Evolutionary conservation across 768 basidiomycete species (phyloP), one percentile per base, ranked within the genome.

Genomic region (Lentinus tigrinus): DNA sequence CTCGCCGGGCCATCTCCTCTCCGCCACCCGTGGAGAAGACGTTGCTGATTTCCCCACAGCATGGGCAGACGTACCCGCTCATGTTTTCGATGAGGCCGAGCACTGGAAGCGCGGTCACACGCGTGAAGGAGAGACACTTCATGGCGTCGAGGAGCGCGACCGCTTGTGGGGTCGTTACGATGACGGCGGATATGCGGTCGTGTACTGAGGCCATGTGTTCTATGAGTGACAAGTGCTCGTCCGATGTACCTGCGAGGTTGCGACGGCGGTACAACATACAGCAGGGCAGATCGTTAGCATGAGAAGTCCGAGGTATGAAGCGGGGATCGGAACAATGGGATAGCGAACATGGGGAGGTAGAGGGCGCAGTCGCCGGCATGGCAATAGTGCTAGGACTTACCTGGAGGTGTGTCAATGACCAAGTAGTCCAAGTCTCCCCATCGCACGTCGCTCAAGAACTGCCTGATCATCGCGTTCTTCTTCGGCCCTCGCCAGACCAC

Each of bases 401-500:
- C 97, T 68, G 97, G 97, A 3, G 96, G 97, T 3, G 97, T 99
- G 71, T 97, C 95, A 81, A 97, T 87, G 53, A 98, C 81, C 53
- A 98, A 79, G 76, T 91, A 96, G 71, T 98, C 95, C 57, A 96
- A 77, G 40, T 92, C 87, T 46, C 93, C 95, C 95, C 95, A 98
- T 62, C 92, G 77, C n/a, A 97, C 95, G 64, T 98, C 93, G 65
- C 86, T 85, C 70, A 97, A 72, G 71, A 98, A 97, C 76, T 98
- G 95, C 67, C 93, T 78, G 65, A 98, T 96, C 95, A 97, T 97
- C 56, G 89, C 95, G 65, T 95, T 95, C 80, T 97, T 98, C 80
- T 97, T 98, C 47, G 97, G 97, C 0, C 97, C 97, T 67, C 97
- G 77, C 97, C 97, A 99, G 1, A 99, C 93, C 46, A 99, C 94